These are phyloP conservation scores for Chlorencoelia australis DNA, from an alignment of 2,329 filamentous ascomycete species.

Conservation along the genomic window DNA sequence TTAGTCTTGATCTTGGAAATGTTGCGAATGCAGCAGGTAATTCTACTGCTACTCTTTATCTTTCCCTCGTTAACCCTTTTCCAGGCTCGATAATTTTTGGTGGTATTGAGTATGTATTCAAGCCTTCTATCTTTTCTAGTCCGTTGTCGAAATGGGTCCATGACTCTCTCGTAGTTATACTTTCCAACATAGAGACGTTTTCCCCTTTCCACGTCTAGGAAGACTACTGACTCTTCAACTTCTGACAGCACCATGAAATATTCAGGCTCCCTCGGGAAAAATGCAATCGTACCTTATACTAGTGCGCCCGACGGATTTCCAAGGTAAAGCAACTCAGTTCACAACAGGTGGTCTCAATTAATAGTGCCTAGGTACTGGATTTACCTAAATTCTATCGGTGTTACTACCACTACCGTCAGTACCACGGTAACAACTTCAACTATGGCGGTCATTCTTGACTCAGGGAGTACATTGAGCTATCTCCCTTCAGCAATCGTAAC, in stretches of 20 bases:
- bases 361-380: constrained; percentile 14
- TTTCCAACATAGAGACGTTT: too few relatives aligned
- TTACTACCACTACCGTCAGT: constrained; percentile 9
- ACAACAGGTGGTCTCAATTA: constrained; percentile 1
- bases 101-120: too few relatives aligned
- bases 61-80: neutral
- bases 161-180: too few relatives aligned
- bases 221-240: too few relatives aligned
- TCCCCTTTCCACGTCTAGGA: too few relatives aligned
- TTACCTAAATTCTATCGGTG: constrained; percentile 13
- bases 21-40: constrained; percentile 11
- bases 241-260: constrained; percentile 16
- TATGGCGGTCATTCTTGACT: constrained; percentile 12
- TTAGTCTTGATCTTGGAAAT: constrained; percentile 13
- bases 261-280: constrained; percentile 12
- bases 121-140: too few relatives aligned
- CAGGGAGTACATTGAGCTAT: constrained; percentile 10
- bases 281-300: constrained; percentile 11
- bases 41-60: neutral
- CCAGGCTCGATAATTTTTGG: constrained; percentile 16
- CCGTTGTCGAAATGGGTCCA: too few relatives aligned
- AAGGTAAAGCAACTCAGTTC: neutral
- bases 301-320: constrained; percentile 9
- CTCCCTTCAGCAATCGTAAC: constrained; percentile 10
- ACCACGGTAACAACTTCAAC: constrained; percentile 1